Conservation (phyloP, 1,284 basidiomycete species). For the Thecaphora thlaspeos region DNA sequence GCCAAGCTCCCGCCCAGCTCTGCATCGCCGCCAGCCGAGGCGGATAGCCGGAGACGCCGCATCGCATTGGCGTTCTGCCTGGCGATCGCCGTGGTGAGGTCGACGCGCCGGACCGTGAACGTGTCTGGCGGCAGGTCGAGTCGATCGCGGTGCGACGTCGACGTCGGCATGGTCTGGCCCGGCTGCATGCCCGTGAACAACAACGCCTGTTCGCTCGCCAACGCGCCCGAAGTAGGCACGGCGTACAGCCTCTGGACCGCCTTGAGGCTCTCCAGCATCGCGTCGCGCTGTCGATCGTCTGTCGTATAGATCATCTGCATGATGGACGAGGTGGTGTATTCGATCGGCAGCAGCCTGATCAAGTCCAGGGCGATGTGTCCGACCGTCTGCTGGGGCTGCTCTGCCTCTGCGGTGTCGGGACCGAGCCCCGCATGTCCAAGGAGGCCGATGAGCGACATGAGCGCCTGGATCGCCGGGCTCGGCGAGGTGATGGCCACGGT, state of each 20-base stretch:
- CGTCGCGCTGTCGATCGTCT: conserved; percentile 30
- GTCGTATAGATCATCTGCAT: conserved; percentile 34
- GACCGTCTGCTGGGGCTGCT: background rate
- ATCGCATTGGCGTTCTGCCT: conserved; percentile 22
- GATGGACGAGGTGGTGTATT: conserved; percentile 32
- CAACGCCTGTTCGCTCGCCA: conserved; percentile 19
- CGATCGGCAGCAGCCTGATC: conserved; percentile 27
- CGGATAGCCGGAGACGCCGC: conserved; percentile 7
- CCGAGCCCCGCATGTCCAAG: conserved; percentile 9
- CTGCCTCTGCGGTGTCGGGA: background rate
- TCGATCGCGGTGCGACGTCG: background rate
- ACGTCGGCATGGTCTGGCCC: conserved; percentile 3
- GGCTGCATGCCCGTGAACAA: conserved; percentile 9
- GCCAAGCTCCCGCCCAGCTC: conserved; percentile 29
- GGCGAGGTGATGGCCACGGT: conserved; percentile 33
- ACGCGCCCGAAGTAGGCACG: conserved; percentile 20
- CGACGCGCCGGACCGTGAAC: conserved; percentile 22
- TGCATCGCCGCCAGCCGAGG: background rate
- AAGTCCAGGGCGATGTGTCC: conserved; percentile 32
- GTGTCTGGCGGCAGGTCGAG: conserved; percentile 16
- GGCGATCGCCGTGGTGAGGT: conserved; percentile 22
- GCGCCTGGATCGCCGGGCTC: conserved; percentile 27
- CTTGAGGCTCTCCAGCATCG: conserved; percentile 34
- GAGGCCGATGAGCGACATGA: conserved; percentile 28
- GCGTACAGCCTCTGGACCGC: conserved; percentile 16